Evolutionary conservation across 2,329 filamentous ascomycete species (phyloP), one percentile per base, ranked within the genome.

Genomic region (Stachybotrys echinatus): DNA sequence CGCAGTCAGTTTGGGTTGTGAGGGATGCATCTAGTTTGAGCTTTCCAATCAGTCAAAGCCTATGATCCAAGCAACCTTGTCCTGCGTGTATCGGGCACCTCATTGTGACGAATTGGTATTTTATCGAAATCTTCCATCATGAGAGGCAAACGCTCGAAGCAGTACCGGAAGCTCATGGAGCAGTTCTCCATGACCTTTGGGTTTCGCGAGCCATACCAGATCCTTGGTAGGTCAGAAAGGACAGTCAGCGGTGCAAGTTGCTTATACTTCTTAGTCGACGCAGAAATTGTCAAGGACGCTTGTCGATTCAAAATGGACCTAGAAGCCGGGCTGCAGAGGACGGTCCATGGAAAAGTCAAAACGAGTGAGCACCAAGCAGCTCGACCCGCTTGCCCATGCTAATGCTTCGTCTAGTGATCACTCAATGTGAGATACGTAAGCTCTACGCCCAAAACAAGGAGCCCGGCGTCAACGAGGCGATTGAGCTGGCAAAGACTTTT

Each of bases 181-280:
- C 87, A 92, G 65, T 96, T 92, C 79, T 84, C 85, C 64, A 80
- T 92, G 67, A 85, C 84, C 53, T 96, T 95, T 66, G 87, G 88
- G 53, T 96, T 96, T 69, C 89, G 92, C 59, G 88, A 94, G 71
- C 91, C 94, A 12, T 97, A 96, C 72, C 94, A 97, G 73, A 86
- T 95, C 47, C 75, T 96, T 42, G 76, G 83, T 87, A 73, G 51
- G 74, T 63, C 51, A 18, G 42, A 12, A 23, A 27, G 17, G 3
- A 12, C 23, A 18, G 22, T 14, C 27, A n/a, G 27, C 27, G 10
- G 27, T 34, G 14, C 10, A 8, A 5, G 27, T 12, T 55, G 57
- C 55, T 65, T 48, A 65, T 55, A 54, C 27, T 19, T 34, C 39
- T 12, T 59, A 83, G 84, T 96, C 53, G 92, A 96, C 65, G 88